phyloP scores from a whole-genome alignment of 208 protist genomes.

The Acanthamoeba triangularis region DNA sequence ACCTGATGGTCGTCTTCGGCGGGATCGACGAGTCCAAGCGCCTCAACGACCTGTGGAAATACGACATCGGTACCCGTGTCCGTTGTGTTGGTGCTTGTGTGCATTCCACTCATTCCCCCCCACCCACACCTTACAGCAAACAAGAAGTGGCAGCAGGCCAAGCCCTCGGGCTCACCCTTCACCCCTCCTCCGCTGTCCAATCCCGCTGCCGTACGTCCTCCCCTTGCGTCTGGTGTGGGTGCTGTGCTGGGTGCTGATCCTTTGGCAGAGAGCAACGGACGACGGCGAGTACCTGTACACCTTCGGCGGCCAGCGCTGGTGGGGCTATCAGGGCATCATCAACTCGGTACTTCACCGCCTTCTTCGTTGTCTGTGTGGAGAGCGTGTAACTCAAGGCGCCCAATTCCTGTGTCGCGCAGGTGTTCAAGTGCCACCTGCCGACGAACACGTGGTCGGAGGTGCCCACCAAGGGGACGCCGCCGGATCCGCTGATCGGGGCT shows the following conservation, averaged over 20 bases:
- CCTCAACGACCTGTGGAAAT: constrained; percentile 1
- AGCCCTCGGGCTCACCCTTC: neutral
- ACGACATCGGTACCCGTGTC: neutral
- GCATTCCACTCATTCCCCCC: neutral
- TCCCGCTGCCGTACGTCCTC: neutral
- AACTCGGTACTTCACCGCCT: neutral
- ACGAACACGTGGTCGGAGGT: neutral
- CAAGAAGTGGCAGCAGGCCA: neutral
- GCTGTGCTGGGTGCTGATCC: too few relatives aligned
- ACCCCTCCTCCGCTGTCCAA: constrained; percentile 24
- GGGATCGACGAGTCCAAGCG: neutral
- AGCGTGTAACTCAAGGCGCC: too few relatives aligned
- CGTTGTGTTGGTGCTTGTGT: neutral
- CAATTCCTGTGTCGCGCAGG: neutral
- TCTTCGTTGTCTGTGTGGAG: neutral
- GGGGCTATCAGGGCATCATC: constrained; percentile 26
- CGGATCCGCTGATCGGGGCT: neutral
- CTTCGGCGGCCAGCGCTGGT: constrained; percentile 50
- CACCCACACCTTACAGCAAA: neutral
- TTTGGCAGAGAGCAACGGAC: neutral
- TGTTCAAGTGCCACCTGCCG: neutral
- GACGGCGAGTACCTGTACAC: constrained; percentile 19
- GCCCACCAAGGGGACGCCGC: neutral
- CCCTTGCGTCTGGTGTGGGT: too few relatives aligned
- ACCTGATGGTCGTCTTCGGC: neutral